Evolutionary conservation across 73 alveolate genomes (phyloP).

Genomic region (Paramecium primaurelia): DNA sequence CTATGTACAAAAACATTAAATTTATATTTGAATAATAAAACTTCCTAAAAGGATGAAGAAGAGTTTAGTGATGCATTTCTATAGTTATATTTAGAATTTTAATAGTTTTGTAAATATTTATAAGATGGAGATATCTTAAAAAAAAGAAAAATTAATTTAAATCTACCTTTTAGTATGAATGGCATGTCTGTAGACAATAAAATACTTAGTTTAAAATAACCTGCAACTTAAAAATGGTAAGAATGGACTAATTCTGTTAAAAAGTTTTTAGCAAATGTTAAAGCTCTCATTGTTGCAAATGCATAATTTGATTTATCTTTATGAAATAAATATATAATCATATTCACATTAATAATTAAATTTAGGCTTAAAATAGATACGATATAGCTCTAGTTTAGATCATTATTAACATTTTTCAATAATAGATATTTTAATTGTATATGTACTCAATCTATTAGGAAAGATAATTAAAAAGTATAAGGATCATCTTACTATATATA

Average conservation of each 20-base stretch:
- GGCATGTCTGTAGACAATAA: background rate
- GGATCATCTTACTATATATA: no score
- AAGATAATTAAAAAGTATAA: no score
- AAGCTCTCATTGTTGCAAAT: background rate
- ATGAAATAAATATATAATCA: background rate
- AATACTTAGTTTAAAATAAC: background rate
- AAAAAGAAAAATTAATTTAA: background rate
- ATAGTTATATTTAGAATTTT: background rate
- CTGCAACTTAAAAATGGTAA: background rate
- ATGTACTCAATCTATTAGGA: no score
- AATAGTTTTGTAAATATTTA: background rate
- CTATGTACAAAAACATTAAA: background rate
- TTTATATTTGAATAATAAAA: background rate
- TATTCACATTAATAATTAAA: no score
- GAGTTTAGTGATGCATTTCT: slow-evolving; percentile 36
- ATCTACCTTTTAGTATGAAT: background rate
- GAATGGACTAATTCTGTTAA: slow-evolving; percentile 25
- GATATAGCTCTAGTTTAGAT: no score
- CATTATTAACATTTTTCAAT: no score
- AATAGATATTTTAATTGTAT: no score
- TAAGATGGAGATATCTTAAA: background rate
- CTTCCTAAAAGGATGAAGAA: slow-evolving; percentile 20
- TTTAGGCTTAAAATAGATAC: no score
- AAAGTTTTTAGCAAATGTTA: slow-evolving; percentile 34
- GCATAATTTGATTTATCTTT: slow-evolving; percentile 40